A percentile compares a stretch with the other conserved stretches of the same genome.
phyloP scores from a whole-genome alignment of 75 land plant species.

The Gnetum montanum region DNA sequence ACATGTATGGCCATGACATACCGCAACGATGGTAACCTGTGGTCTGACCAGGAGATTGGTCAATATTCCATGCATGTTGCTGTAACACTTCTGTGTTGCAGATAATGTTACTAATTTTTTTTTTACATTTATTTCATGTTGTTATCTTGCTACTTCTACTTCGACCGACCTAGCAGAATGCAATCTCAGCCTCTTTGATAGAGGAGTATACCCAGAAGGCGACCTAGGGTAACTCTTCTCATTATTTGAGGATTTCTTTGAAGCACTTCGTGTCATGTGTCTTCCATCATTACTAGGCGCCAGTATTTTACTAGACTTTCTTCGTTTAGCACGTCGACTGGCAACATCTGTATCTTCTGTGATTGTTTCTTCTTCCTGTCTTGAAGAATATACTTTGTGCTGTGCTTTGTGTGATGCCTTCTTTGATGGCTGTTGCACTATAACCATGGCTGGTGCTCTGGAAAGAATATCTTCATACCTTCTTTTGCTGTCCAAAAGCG shows the following conservation, averaged over 20 bases:
- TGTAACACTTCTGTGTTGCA: too few species aligned
- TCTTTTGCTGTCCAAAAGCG: slow-evolving; percentile 28
- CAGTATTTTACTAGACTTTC: slow-evolving; percentile 9
- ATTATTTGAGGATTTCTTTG: slow-evolving; percentile 1
- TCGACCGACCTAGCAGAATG: slow-evolving; percentile 11
- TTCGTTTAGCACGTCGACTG: slow-evolving; percentile 1
- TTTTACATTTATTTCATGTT: too few species aligned
- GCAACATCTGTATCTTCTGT: not conserved
- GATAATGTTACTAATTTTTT: too few species aligned
- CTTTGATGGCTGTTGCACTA: slow-evolving; percentile 1
- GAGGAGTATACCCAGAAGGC: slow-evolving; percentile 39
- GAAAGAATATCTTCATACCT: slow-evolving; percentile 22
- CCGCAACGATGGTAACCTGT: too few species aligned
- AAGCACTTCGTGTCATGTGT: slow-evolving; percentile 6
- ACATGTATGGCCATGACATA: too few species aligned
- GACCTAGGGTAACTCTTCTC: slow-evolving; percentile 2
- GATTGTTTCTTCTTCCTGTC: slow-evolving; percentile 5
- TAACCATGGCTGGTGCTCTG: slow-evolving; percentile 22
- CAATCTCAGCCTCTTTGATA: slow-evolving; percentile 55
- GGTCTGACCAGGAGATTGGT: too few species aligned
- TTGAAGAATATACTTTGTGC: slow-evolving; percentile 18
- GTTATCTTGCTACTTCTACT: slow-evolving; percentile 4
- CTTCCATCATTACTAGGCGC: slow-evolving; percentile 8
- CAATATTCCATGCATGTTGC: too few species aligned
- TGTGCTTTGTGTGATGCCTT: slow-evolving; percentile 26